These are phyloP conservation scores for Tilletia walkeri DNA, from an alignment of 1,284 basidiomycete genomes.

Conservation along the genomic window DNA sequence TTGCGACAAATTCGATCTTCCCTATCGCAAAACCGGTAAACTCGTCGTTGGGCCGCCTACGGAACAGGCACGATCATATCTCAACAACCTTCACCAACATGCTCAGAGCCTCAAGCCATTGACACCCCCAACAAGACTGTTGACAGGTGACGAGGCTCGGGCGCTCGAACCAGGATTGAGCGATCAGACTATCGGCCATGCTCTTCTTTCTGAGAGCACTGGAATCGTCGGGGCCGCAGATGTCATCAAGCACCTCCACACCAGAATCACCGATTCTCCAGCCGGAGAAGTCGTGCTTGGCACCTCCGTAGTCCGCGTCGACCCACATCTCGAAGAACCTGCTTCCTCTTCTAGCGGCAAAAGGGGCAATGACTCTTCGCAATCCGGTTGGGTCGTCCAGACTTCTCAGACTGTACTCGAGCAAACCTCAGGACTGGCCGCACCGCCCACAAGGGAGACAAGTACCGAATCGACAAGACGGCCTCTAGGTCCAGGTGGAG, in stretches of 20 bases:
- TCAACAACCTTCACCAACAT: slow-evolving; percentile 69
- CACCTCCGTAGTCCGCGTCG: slow-evolving; percentile 83
- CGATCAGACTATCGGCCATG: slow-evolving; percentile 65
- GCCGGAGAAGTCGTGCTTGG: slow-evolving; percentile 75
- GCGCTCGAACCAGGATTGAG: slow-evolving; percentile 80
- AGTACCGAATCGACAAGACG: slow-evolving; percentile 2
- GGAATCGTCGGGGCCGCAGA: slow-evolving; percentile 88
- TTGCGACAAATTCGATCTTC: slow-evolving; percentile 69
- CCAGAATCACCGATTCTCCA: slow-evolving; percentile 71
- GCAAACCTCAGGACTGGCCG: slow-evolving; percentile 17
- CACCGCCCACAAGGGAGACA: slow-evolving; percentile 22
- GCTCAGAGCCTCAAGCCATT: slow-evolving; percentile 56
- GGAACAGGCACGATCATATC: slow-evolving; percentile 44
- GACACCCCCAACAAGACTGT: slow-evolving; percentile 60
- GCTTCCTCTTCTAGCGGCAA: slow-evolving; percentile 22
- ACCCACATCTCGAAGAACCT: slow-evolving; percentile 59
- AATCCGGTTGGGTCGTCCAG: slow-evolving; percentile 64
- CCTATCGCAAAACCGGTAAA: slow-evolving; percentile 76
- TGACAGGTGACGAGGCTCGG: slow-evolving; percentile 71
- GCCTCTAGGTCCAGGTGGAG: slow-evolving; percentile 10
- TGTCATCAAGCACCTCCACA: slow-evolving; percentile 72
- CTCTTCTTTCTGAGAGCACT: slow-evolving; percentile 79
- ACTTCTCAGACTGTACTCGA: slow-evolving; percentile 38
- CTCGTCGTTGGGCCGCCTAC: slow-evolving; percentile 51
- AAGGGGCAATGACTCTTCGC: slow-evolving; percentile 35